Conservation (phyloP, 177 flowering plant genomes). For the Vitis hybrid region DNA sequence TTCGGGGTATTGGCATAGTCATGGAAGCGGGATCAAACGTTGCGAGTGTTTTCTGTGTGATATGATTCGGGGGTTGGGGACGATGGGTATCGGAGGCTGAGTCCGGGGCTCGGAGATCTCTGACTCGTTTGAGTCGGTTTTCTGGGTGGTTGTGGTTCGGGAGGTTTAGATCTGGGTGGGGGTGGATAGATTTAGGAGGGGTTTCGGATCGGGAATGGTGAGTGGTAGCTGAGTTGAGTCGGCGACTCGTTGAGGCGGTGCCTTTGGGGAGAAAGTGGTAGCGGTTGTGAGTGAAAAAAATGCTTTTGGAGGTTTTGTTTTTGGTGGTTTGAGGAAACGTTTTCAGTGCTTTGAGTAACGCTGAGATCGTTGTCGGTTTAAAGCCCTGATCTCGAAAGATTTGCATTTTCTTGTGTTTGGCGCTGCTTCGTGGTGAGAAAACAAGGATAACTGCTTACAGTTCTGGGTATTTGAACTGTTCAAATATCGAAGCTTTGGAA, state of each 20-base stretch:
- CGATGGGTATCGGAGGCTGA: not conserved
- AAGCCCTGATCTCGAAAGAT: constrained; percentile 41
- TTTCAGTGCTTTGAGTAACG: not conserved
- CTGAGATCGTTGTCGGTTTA: constrained; percentile 12
- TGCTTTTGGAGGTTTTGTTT: constrained; percentile 3
- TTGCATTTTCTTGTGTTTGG: constrained; percentile 41
- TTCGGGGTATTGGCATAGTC: too few species aligned
- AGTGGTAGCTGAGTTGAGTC: too few species aligned
- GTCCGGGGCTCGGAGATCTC: not conserved
- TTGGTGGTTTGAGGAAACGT: constrained; percentile 12
- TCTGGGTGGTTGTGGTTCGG: too few species aligned
- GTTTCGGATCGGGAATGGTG: too few species aligned
- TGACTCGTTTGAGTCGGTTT: too few species aligned
- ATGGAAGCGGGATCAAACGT: too few species aligned
- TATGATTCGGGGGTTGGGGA: constrained; percentile 17
- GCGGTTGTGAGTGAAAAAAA: not conserved
- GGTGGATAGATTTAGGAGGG: too few species aligned
- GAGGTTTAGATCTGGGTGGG: too few species aligned
- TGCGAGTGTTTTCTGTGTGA: not conserved
- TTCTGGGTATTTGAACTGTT: constrained; percentile 3
- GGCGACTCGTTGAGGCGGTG: not conserved
- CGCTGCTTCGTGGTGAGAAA: constrained; percentile 27
- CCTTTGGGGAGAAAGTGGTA: not conserved
- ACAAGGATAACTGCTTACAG: constrained; percentile 9
- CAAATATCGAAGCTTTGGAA: too few species aligned